Base-by-base conservation (phyloP, 1,139 yeast genomes). In the Suhomyces terraborum region DNA sequence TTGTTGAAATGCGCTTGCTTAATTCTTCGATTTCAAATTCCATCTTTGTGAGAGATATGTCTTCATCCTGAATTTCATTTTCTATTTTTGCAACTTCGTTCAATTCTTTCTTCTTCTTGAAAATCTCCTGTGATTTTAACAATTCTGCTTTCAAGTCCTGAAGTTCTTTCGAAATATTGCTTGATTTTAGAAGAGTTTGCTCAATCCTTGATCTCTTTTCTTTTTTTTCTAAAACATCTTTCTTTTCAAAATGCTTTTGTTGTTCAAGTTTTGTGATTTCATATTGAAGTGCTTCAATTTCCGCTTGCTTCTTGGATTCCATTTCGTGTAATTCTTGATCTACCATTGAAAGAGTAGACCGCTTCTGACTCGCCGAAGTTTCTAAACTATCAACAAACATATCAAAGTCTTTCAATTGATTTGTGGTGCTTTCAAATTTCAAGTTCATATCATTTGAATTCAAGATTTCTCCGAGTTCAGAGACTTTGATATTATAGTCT, bases 11-110 rank as follows among this genome's bases (percentile, higher is more conserved):
- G 31, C 77, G 73, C 16, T 69, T 70, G 42, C 77, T 76, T 17
- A 82, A 51, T 1, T 69, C 69, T 9, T 86, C 94, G 16, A 80
- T 54, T 19, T 79, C 78, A 21, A 56, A 61, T 49, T 84, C 94
- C 10, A 79, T 43, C 7, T 59, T 52, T 1, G 62, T 42, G 6
- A 84, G 61, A 29, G 63, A 58, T 1, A 58, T 52, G 38, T 75
- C 76, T 8, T 74, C 67, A 0, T 52, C 47, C 7, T 65, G 61
- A 1, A 83, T 68, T 5, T 52, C 45, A 6, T 14, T 19, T 3
- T 63, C 68, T 2, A 77, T 48, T 0, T 49, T 47, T 2, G 61
- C 61, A 2, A 71, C 41, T 9, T 63, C 62, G 26, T 62, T 64
- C 1, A 60, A 51, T 0, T 52, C 45, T 38, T 61, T 68, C 26